Evolutionary conservation across 345 rosid genomes (phyloP), one percentile per base, ranked within the genome.

Genomic region (Streptanthus diversifolius): DNA sequence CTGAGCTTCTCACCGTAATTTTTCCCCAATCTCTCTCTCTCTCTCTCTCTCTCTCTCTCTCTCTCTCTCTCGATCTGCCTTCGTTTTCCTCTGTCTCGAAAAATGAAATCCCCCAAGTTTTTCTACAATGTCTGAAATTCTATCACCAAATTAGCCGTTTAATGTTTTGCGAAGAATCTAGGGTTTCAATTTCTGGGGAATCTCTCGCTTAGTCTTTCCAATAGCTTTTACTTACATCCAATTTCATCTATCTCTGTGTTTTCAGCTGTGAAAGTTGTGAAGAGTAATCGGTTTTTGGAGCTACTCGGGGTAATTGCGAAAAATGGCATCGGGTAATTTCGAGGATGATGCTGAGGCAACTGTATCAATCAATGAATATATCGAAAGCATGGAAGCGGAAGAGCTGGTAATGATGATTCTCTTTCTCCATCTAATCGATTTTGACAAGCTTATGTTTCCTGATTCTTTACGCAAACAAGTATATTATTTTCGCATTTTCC

Each of bases 311-410:
- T 9, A 18, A 64, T 29, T 40, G 39, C 33, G 73, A 70, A 62
- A 45, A 71, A 88, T 90, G 97, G 86, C 82, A 85, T 85, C 82
- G 15, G 82, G 69, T 12, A 82, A 18, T 58, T 83, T 87, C 59
- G 98, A 84, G 15, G 89, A 88, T 14, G 98, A 93, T 24, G 81
- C 78, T 5, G 95, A 87, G 72, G 87, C 71, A 49, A 88, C 93
- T 40, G 57, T 90, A 24, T 79, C 98, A 36, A 90, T 95, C 62
- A 48, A 85, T 24, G 99, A 95, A 81, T 95, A 91, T 69, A 90
- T 95, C 62, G 71, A 91, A 62, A 77, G 84, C 25, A 85, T 91
- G 48, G 97, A 95, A 72, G 96, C 86, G 0, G 88, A 91, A 79
- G 98, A 91, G 77, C 81, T 95, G 87, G 99, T 95, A 84, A 69